Base-by-base conservation (phyloP, 176 grass and related monocot species). In the Avena eriantha region DNA sequence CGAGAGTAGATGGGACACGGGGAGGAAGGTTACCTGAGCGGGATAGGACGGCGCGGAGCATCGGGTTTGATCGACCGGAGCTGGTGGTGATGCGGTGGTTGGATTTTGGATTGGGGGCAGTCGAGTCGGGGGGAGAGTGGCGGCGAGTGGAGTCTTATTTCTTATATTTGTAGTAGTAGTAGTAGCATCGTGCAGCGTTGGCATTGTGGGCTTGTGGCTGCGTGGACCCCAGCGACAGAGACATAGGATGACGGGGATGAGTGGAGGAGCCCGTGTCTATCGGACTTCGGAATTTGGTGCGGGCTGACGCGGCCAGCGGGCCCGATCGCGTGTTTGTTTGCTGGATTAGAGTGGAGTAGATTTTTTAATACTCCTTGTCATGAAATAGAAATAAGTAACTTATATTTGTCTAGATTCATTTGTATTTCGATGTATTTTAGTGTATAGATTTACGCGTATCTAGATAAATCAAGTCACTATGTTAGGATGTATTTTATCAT, bases 41-140 rank as follows among this genome's bases (percentile, higher is more conserved):
- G 86, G 47, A 76, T 72, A 92, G 65, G 29, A 68, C 83, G 45
- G 83, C 79, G 72, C 87, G 83, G 7, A 89, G 79, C 90, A 92
- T 88, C 59, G 78, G 10, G 64, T 7, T 5, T 35, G 47, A 77
- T 12, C 55, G 87, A 7, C 22, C 82, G 75, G n/a, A 34, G 67
- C 17, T 67, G 64, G 64, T 34, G 64, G 64, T 34, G 64, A 67
- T 34, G 64, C 56, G 81, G 66, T 70, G 22, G 65, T 58, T 23
- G 53, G 51, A 35, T 13, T 54, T 63, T 31, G 83, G 66, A 87
- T 66, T 73, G 48, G 80, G 46, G 10, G 66, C 13, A 21, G 53
- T 57, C 53, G 22, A 26, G 78, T 63, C 26, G 51, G 50, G 15
- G 83, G 45, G 50, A 14, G 58, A n/a, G 73, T 19, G 34, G 36